Evolutionary conservation across 768 basidiomycete species (phyloP).

Genomic region (Lactarius vividus): DNA sequence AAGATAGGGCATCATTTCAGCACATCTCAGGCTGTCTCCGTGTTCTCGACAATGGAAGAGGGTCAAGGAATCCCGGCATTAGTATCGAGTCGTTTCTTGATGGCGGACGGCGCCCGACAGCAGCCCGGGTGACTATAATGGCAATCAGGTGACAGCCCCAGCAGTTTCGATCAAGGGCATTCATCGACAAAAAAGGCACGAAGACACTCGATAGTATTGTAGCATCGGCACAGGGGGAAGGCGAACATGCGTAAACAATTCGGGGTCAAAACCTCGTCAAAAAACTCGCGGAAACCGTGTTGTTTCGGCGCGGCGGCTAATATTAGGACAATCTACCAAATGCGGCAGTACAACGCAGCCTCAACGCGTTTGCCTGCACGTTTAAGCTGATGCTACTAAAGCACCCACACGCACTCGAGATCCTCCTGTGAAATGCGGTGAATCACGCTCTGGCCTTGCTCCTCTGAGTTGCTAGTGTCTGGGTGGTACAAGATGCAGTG

Average conservation of each 20-base stretch:
- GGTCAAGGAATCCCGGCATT: no score
- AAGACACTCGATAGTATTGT: neutral
- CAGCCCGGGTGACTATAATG: neutral
- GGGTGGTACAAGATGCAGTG: constrained; percentile 13
- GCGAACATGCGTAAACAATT: neutral
- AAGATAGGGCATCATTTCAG: neutral
- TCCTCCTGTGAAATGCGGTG: neutral
- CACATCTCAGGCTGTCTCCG: neutral
- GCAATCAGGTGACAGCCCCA: neutral
- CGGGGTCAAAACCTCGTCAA: no score
- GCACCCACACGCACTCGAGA: constrained; percentile 3
- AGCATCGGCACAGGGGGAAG: neutral
- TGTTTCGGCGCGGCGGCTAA: constrained; percentile 2
- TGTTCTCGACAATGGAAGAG: neutral
- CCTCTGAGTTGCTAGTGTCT: neutral
- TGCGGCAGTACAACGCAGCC: constrained; percentile 7
- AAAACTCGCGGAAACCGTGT: neutral
- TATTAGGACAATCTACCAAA: neutral
- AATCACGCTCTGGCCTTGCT: constrained; percentile 5
- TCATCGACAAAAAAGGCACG: neutral
- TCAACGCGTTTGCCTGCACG: constrained; percentile 17
- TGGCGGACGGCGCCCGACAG: neutral
- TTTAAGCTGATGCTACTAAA: neutral
- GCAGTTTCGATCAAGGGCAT: constrained; percentile 8
- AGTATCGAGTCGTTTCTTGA: neutral